These are phyloP conservation scores for Metroxylon sagu DNA, from an alignment of 176 grass and related monocot genomes.

Conservation along the genomic window DNA sequence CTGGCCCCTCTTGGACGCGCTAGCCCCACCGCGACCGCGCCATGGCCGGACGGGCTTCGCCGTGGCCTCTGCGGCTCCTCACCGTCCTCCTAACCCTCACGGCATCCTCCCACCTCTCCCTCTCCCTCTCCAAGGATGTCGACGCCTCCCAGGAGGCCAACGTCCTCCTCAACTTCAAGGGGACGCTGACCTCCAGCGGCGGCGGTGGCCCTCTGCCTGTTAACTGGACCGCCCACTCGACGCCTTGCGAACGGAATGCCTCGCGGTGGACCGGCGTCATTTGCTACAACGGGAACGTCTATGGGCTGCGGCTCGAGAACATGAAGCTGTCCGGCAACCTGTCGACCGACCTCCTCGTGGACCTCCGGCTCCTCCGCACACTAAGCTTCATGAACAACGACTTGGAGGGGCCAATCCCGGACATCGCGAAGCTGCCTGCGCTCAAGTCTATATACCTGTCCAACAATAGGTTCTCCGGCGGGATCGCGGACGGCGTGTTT, in stretches of 20 bases:
- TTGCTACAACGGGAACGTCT: conserved; percentile 1
- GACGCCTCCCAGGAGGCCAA: conserved; percentile 9
- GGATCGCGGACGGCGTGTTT: background rate
- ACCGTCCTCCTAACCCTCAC: conserved; percentile 5
- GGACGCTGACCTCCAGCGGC: conserved; percentile 12
- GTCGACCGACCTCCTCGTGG: background rate
- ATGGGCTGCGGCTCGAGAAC: conserved; percentile 41
- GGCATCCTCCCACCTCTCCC: conserved; percentile 14
- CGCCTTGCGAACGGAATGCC: background rate
- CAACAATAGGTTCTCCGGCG: background rate
- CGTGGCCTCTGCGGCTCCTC: conserved; percentile 18
- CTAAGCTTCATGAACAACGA: conserved; percentile 5
- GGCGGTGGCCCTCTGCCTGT: background rate
- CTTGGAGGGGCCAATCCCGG: background rate
- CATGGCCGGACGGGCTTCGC: conserved; percentile 52
- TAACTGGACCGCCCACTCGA: conserved; percentile 16
- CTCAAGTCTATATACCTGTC: conserved; percentile 2
- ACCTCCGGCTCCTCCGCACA: background rate
- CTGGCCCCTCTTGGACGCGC: background rate
- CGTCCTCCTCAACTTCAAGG: conserved; percentile 33
- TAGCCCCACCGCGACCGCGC: background rate
- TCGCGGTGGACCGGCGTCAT: conserved; percentile 25
- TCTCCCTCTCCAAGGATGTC: background rate
- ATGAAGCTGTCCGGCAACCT: conserved; percentile 46
- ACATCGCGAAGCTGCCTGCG: conserved; percentile 1